Percentiles rank a stretch among this genome's conserved stretches.
Conservation (phyloP, 202 grass and related monocot species). For the Digitaria exilis region DNA sequence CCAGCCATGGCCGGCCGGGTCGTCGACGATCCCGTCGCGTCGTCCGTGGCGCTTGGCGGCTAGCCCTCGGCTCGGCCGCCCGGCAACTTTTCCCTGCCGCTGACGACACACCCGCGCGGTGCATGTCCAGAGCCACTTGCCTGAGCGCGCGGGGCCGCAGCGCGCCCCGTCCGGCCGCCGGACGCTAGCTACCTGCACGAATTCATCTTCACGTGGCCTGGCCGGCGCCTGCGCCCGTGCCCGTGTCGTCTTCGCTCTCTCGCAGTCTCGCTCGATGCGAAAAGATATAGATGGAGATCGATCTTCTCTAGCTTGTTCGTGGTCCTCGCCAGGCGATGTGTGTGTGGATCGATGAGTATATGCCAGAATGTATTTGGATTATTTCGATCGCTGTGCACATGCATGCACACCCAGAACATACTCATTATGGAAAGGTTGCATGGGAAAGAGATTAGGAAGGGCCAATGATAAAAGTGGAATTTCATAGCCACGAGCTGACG, state of each 20-base stretch:
- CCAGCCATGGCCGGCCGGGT: neutral
- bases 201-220: conserved; percentile 40
- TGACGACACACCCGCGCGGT: no score
- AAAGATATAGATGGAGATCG: neutral
- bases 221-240: neutral
- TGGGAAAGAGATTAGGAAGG: no score
- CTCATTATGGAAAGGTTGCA: neutral
- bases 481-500: no score
- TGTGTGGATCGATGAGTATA: neutral
- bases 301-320: no score
- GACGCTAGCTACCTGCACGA: conserved; percentile 34
- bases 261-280: neutral
- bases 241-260: neutral
- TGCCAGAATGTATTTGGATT: neutral
- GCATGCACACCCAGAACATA: neutral
- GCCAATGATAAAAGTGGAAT: no score
- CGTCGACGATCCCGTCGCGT: neutral
- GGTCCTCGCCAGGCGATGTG: neutral
- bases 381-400: neutral
- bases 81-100: conserved; percentile 19
- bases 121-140: no score
- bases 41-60: neutral
- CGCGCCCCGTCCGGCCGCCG: neutral
- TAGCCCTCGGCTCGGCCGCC: neutral
- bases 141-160: neutral